Conservation (phyloP, 495 filamentous ascomycete genomes). For the Penicillium goetzii region DNA sequence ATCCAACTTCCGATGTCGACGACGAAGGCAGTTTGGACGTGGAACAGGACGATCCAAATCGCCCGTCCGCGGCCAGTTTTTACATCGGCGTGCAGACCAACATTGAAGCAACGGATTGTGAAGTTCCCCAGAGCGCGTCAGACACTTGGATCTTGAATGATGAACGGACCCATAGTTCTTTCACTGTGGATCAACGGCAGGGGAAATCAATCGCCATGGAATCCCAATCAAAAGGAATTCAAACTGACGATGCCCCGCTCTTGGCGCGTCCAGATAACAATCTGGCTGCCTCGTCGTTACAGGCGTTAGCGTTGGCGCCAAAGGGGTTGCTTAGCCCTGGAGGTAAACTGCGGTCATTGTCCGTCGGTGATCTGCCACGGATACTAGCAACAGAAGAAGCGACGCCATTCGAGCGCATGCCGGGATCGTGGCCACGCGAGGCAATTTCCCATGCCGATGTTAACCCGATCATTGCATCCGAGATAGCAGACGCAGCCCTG, state of each 20-base stretch:
- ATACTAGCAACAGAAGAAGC: neutral
- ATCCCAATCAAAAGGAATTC: neutral
- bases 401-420: neutral
- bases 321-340: neutral
- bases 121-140: neutral
- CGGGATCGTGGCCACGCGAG: neutral
- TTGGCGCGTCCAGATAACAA: conserved; percentile 2
- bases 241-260: neutral
- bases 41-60: too few relatives aligned
- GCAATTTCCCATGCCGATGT: neutral
- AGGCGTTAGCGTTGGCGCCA: neutral
- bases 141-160: neutral
- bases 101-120: neutral
- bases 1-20: neutral
- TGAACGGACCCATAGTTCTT: neutral
- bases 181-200: neutral
- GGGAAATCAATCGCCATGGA: neutral
- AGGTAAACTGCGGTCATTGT: conserved; percentile 2
- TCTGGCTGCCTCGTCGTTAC: neutral
- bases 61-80: too few relatives aligned
- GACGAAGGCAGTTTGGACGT: neutral
- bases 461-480: too few relatives aligned
- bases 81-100: neutral
- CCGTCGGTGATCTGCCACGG: conserved; percentile 8
- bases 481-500: neutral